Base-by-base conservation (phyloP, 139 green algal genomes). In the Ettlia oleoabundans region DNA sequence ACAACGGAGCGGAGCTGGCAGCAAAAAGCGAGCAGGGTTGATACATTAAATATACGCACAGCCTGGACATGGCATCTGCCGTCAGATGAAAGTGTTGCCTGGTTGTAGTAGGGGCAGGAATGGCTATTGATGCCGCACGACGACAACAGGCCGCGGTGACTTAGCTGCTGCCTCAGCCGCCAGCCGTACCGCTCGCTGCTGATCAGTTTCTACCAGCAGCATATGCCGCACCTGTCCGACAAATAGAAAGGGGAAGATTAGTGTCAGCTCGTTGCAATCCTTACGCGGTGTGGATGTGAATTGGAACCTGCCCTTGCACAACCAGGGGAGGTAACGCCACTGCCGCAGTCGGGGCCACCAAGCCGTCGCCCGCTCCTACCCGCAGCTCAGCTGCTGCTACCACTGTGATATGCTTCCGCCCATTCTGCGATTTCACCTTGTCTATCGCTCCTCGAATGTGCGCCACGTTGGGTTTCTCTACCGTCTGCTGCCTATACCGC, bases 121-220 rank as follows among this genome's bases (percentile, higher is more conserved):
- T n/a, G n/a, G n/a, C n/a, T n/a, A n/a, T n/a, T n/a, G 69, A 41
- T 91, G 87, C 22, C 61, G 69, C 53, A 91, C 77, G 0, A n/a
- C 42, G 6, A 91, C 38, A 2, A 85, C 81, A 3, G 68, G 58
- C 37, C 77, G 72, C 3, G 71, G 47, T 30, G 85, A 82, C 24
- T 43, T 32, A 22, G 86, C 86, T 37, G 86, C 86, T 52, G 67
- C 75, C 30, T 91, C 74, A 43, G 58, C 62, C 1, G 64, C 82
- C 62, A 88, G 55, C 38, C 88, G 62, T 40, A 63, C 76, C 32
- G 73, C 62, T 13, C 81, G 76, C 37, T 43, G 81, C 43, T 33
- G 32, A 40, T 91, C 88, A 9, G 88, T 92, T 53, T 92, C 88
- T 21, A 92, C 87, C 4, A 41, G 51, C 9, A 92, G 38, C 43